These are phyloP conservation scores for Thuja plicata DNA, from an alignment of 83 land plant species.

Conservation along the genomic window DNA sequence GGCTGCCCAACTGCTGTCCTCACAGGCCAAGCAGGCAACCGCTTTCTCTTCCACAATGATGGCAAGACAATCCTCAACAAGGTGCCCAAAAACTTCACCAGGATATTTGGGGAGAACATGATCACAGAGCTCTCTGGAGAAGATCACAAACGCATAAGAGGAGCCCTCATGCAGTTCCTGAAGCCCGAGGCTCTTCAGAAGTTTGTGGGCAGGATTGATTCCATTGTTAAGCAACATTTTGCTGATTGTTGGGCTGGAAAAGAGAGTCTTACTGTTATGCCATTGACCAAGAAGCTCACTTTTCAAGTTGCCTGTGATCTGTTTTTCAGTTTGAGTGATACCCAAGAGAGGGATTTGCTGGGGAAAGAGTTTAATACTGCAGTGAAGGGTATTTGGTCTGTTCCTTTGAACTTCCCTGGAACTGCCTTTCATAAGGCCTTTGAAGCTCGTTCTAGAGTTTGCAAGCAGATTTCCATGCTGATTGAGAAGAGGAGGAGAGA, in stretches of 20 bases:
- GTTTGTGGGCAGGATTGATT: slow-evolving; percentile 30
- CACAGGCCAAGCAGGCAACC: slow-evolving; percentile 27
- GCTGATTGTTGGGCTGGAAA: not conserved
- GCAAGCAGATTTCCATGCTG: slow-evolving; percentile 6
- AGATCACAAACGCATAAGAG: slow-evolving; percentile 23
- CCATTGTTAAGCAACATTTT: slow-evolving; percentile 21
- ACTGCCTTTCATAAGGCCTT: slow-evolving; percentile 29
- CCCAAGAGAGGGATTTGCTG: slow-evolving; percentile 13
- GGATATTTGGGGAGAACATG: slow-evolving; percentile 21
- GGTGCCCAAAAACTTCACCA: not conserved
- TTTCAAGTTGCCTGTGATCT: slow-evolving; percentile 33
- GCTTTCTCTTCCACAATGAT: slow-evolving; percentile 13
- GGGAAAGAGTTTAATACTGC: slow-evolving; percentile 16
- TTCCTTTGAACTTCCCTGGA: slow-evolving; percentile 47
- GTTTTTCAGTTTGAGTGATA: slow-evolving; percentile 22
- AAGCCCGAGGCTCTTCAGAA: slow-evolving; percentile 39
- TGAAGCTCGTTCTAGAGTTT: slow-evolving; percentile 18
- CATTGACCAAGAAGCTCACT: slow-evolving; percentile 35
- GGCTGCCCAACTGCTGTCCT: slow-evolving; percentile 13
- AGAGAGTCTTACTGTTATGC: slow-evolving; percentile 4
- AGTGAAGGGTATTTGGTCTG: slow-evolving; percentile 33
- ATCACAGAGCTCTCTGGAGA: slow-evolving; percentile 26
- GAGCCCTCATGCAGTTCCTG: slow-evolving; percentile 18
- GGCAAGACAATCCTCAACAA: not conserved
- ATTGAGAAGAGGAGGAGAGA: slow-evolving; percentile 23